phyloP scores from a whole-genome alignment of 306 rosid species.

The Medicago truncatula region DNA sequence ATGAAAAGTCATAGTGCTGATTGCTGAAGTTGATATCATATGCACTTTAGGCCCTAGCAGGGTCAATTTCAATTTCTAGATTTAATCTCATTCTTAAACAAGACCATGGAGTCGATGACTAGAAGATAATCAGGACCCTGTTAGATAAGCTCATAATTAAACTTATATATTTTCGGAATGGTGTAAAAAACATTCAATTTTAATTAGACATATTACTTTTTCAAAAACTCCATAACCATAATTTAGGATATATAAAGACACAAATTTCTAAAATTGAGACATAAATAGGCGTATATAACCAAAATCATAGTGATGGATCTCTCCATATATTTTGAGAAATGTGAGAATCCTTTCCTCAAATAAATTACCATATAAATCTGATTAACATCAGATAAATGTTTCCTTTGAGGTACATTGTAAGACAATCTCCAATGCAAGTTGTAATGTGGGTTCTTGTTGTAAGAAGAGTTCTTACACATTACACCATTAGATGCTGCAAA shows the following conservation, averaged over 20 bases:
- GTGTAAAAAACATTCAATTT: background rate
- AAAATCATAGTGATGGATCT: background rate
- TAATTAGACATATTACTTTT: background rate
- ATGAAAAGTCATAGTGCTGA: background rate
- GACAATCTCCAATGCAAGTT: background rate
- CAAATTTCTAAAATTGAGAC: background rate
- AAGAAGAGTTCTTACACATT: background rate
- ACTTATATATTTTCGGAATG: background rate
- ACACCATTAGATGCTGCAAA: background rate
- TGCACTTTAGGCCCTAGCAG: no score
- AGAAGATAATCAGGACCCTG: background rate
- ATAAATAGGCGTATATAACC: background rate
- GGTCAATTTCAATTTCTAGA: no score
- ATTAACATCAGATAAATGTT: background rate
- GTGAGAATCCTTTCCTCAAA: background rate
- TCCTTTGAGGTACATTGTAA: background rate
- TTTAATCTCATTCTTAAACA: background rate
- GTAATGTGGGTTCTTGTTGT: background rate
- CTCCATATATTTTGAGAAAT: background rate
- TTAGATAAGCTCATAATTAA: background rate
- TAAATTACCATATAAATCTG: background rate
- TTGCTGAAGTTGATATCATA: constrained; percentile 1
- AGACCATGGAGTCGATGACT: background rate
- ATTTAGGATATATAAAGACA: background rate
- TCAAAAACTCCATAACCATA: no score